These are phyloP conservation scores for Eremothecium cymbalariae DNA, from an alignment of 1,139 yeast species.

Conservation along the genomic window DNA sequence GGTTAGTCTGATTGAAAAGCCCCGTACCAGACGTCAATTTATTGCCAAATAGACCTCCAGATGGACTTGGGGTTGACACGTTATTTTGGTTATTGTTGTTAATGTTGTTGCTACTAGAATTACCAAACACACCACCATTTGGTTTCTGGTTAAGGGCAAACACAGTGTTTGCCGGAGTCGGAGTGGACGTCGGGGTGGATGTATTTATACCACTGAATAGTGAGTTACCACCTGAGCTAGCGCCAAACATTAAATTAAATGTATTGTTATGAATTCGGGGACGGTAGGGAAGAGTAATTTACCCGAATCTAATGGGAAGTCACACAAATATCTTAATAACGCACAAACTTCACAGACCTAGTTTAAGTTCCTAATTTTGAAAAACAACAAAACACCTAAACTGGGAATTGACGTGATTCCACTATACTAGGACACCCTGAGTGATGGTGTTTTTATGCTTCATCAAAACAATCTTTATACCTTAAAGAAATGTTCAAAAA, in stretches of 20 bases:
- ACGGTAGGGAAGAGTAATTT: no score
- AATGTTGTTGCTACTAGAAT: conserved; percentile 12
- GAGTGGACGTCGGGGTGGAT: conserved; percentile 31
- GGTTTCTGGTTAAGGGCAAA: conserved; percentile 21
- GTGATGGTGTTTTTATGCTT: no score
- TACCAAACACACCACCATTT: conserved; percentile 21
- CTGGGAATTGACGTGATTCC: no score
- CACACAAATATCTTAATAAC: no score
- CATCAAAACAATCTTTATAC: no score
- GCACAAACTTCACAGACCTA: no score
- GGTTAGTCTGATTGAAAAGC: neutral
- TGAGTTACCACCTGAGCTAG: conserved; percentile 20
- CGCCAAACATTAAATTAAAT: conserved; percentile 28
- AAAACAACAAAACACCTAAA: no score
- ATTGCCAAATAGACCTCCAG: conserved; percentile 15
- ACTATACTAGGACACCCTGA: no score
- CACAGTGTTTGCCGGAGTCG: conserved; percentile 20
- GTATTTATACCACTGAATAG: conserved; percentile 24
- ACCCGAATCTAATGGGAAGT: no score
- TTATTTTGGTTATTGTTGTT: conserved; percentile 16
- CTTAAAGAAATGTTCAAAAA: no score
- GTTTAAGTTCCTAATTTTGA: no score
- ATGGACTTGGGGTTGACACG: conserved; percentile 27
- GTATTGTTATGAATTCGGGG: no score
- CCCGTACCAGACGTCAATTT: conserved; percentile 6